phyloP scores from a whole-genome alignment of 805 yeast genomes.

The Maudiozyma bulderi region DNA sequence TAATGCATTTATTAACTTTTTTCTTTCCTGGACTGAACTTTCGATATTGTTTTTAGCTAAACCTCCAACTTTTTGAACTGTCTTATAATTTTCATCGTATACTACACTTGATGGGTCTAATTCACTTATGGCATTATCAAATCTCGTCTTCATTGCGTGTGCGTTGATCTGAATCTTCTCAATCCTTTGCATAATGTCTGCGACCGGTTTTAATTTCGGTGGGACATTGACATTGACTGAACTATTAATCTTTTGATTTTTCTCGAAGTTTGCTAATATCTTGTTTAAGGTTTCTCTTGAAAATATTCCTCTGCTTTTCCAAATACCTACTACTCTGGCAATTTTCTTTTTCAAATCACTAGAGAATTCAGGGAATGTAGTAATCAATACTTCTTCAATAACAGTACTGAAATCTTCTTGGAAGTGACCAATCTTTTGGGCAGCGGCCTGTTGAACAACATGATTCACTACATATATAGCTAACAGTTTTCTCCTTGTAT shows the following conservation, averaged over 20 bases:
- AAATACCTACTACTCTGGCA: slow-evolving; percentile 51
- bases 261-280: slow-evolving; percentile 4
- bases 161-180: slow-evolving; percentile 16
- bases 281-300: slow-evolving; percentile 15
- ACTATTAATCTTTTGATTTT: slow-evolving; percentile 3
- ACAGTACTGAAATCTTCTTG: slow-evolving; percentile 21
- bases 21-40: slow-evolving; percentile 23
- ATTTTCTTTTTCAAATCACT: slow-evolving; percentile 42
- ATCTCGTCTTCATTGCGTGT: slow-evolving; percentile 19
- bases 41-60: slow-evolving; percentile 21
- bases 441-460: slow-evolving; percentile 28
- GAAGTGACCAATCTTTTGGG: slow-evolving; percentile 23
- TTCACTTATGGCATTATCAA: slow-evolving; percentile 21
- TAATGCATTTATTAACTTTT: slow-evolving; percentile 19
- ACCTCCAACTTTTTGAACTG: slow-evolving; percentile 25
- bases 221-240: slow-evolving; percentile 22
- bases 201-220: slow-evolving; percentile 26
- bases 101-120: slow-evolving; percentile 23
- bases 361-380: slow-evolving; percentile 30
- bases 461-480: slow-evolving; percentile 27
- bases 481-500: slow-evolving; percentile 24
- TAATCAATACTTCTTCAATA: slow-evolving; percentile 28
- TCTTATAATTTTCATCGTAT: slow-evolving; percentile 23
- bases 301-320: slow-evolving; percentile 55
- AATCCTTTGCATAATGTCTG: slow-evolving; percentile 16